Conservation (phyloP, 345 rosid genomes). For the Rhodomyrtus tomentosa region DNA sequence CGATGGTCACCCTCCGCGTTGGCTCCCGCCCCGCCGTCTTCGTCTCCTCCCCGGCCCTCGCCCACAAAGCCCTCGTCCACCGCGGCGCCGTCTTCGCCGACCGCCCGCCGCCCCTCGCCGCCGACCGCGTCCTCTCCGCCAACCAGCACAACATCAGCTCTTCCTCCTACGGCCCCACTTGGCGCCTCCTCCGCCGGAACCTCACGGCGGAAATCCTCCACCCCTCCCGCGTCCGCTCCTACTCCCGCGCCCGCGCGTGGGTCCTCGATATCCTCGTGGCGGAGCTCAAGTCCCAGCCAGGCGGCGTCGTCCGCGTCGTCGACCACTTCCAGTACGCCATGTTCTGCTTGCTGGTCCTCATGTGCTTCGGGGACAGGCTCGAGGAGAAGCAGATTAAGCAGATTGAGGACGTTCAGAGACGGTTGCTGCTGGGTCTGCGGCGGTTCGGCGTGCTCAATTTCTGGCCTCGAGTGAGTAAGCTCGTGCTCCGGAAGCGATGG, state of each 20-base stretch:
- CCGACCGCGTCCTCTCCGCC: neutral
- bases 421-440: neutral
- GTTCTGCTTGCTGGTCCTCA: neutral
- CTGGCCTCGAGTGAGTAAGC: neutral
- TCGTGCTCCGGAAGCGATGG: neutral
- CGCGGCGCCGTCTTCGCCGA: neutral
- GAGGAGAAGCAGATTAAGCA: neutral
- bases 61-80: slow-evolving; percentile 6
- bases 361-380: neutral
- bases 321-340: slow-evolving; percentile 1
- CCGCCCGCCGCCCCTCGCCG: neutral
- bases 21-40: neutral
- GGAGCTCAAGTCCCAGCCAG: neutral
- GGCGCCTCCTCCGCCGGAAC: slow-evolving; percentile 1
- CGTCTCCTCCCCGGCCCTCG: neutral
- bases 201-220: neutral
- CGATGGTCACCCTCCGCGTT: neutral
- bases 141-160: neutral
- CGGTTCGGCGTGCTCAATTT: neutral
- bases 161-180: slow-evolving; percentile 1
- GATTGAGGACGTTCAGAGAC: neutral
- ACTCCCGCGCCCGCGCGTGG: neutral
- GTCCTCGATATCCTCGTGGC: neutral
- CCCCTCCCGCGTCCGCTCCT: neutral
- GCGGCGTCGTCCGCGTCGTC: neutral